Base-by-base conservation (phyloP, 164 flowering plant genomes). In the Tetracentron sinense region DNA sequence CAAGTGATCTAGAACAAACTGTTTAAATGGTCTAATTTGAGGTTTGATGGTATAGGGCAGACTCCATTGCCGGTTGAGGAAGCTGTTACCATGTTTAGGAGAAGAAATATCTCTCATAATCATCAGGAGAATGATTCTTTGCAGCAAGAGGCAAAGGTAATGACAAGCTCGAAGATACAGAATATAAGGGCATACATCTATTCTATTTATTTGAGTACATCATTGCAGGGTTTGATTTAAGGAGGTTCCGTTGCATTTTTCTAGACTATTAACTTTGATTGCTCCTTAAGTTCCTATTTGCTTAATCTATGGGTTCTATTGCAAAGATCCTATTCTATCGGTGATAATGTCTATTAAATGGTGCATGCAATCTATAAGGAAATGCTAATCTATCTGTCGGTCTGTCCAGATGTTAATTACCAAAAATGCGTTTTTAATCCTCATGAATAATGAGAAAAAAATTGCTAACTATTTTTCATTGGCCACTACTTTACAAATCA, bases 61-160 rank as follows among this genome's bases (percentile, higher is more conserved):
- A 26, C 52, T 55, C 20, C 19, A 31, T 31, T 54, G 38, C 42
- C 52, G 64, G 54, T 44, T 60, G 61, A 57, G 63, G 44, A 20
- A 42, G 48, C 60, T 47, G 21, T 31, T 44, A 74, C 66, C 44
- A 86, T 89, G 92, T 82, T 89, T 69, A 83, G 82, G 29, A 67
- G 78, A 35, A 69, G 63, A 82, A 77, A 59, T 48, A 67, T 60
- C 58, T 50, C 81, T 64, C 80, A 74, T 62, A 72, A 63, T 52
- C 72, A 69, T 61, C 76, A 72, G 68, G 89, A 84, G 59, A 63
- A 69, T 76, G 83, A 77, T 48, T 50, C 61, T 52, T 42, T 20
- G 50, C 76, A 74, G 55, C 69, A 60, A 44, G 82, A 75, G 25
- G 72, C 63, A 4, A 87, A 85, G 91, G 92, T 89, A 71, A 77